These are phyloP conservation scores for Lentinula sp. DNA, from an alignment of 768 basidiomycete species.

Conservation along the genomic window DNA sequence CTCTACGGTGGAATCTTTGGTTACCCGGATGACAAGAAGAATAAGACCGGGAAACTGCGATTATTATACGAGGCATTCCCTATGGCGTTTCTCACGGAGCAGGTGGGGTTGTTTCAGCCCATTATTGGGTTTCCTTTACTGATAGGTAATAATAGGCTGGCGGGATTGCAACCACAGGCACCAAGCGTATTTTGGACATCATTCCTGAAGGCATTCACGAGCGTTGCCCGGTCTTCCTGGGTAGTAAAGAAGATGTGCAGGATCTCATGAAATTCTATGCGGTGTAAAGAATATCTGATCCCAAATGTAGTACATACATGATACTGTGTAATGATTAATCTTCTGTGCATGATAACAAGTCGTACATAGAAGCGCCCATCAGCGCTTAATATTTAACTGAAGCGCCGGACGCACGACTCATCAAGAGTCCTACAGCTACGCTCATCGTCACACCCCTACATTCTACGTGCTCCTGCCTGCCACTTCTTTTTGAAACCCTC, in stretches of 20 bases:
- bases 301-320: too few relatives aligned
- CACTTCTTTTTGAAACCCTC: not conserved
- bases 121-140: not conserved
- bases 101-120: slow-evolving; percentile 43
- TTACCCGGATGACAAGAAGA: slow-evolving; percentile 97
- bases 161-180: slow-evolving; percentile 94
- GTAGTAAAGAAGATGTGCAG: slow-evolving; percentile 87
- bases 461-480: too few relatives aligned
- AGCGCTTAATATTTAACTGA: too few relatives aligned
- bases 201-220: slow-evolving; percentile 83
- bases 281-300: not conserved
- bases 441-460: too few relatives aligned
- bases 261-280: slow-evolving; percentile 83
- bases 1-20: slow-evolving; percentile 99
- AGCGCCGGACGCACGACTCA: too few relatives aligned
- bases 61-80: slow-evolving; percentile 97
- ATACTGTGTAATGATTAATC: too few relatives aligned
- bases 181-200: slow-evolving; percentile 89
- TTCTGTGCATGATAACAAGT: too few relatives aligned
- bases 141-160: slow-evolving; percentile 58
- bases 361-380: too few relatives aligned
- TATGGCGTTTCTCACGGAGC: slow-evolving; percentile 93
- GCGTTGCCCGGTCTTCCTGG: slow-evolving; percentile 89
- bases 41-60: slow-evolving; percentile 90
- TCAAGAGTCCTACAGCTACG: too few relatives aligned